phyloP scores from a whole-genome alignment of 441 rosid species.

The Daphne laureola region DNA sequence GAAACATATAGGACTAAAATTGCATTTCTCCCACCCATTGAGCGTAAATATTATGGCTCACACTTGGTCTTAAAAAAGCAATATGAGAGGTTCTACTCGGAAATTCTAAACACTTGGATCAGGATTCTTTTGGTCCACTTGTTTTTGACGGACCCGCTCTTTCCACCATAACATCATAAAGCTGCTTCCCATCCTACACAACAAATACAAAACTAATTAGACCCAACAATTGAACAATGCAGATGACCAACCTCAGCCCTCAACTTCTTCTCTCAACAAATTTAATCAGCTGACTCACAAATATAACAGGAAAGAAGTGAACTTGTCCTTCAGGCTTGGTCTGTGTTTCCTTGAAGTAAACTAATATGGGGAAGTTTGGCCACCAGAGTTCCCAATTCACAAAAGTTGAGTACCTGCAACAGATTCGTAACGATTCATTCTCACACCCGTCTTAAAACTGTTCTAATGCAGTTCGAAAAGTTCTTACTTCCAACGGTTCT shows the following conservation, averaged over 20 bases:
- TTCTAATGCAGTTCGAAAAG: conserved; percentile 1
- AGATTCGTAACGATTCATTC: conserved; percentile 6
- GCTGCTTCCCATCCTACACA: conserved; percentile 59
- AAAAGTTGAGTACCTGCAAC: conserved; percentile 52
- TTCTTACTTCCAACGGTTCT: conserved; percentile 76
- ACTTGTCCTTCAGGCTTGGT: conserved; percentile 82
- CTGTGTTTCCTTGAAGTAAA: conserved; percentile 69
- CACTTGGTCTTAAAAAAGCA: too few relatives aligned
- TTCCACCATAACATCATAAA: conserved; percentile 73
- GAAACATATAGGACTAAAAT: too few relatives aligned
- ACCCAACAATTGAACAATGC: too few relatives aligned
- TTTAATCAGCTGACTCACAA: conserved; percentile 35
- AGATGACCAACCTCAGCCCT: too few relatives aligned
- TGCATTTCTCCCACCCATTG: too few relatives aligned
- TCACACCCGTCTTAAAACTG: too few relatives aligned
- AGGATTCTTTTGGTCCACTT: conserved; percentile 41
- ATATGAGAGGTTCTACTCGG: too few relatives aligned
- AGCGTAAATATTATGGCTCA: too few relatives aligned
- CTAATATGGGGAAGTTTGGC: conserved; percentile 69
- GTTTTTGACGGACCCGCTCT: conserved; percentile 69
- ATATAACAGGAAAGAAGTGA: conserved; percentile 77
- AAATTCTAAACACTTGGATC: not conserved
- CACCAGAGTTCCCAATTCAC: conserved; percentile 88
- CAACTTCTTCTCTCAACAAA: too few relatives aligned
- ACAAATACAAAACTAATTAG: not conserved